Evolutionary conservation across 352 stramenopile genomes (phyloP).

Genomic region (Globisporangium takayamanum): DNA sequence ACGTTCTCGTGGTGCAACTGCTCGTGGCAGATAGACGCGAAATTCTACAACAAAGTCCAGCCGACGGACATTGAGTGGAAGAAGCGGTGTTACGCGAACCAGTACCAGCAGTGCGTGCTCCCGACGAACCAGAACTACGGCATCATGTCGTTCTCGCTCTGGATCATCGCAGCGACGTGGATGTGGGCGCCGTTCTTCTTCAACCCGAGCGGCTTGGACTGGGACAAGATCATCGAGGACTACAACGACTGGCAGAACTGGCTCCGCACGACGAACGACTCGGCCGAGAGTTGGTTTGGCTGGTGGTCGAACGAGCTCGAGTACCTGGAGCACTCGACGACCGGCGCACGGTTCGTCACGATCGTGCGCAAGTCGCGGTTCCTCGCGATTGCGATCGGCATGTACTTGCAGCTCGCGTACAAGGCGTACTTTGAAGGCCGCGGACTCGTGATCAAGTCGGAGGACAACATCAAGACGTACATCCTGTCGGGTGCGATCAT

Average conservation of each 20-base stretch:
- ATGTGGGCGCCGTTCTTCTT: constrained; percentile 89
- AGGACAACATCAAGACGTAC: constrained; percentile 54
- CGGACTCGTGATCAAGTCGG: constrained; percentile 44
- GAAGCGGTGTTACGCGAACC: constrained; percentile 67
- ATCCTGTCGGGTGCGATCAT: constrained; percentile 55
- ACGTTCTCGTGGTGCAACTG: constrained; percentile 92
- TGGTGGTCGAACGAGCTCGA: constrained; percentile 83
- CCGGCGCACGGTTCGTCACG: constrained; percentile 51
- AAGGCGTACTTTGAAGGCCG: constrained; percentile 68
- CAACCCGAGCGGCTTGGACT: constrained; percentile 97
- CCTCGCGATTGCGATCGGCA: constrained; percentile 55
- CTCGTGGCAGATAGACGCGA: constrained; percentile 60
- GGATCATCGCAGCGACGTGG: constrained; percentile 90
- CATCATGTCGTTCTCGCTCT: constrained; percentile 96
- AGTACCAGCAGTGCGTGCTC: constrained; percentile 88
- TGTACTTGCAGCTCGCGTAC: constrained; percentile 82
- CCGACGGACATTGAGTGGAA: constrained; percentile 73
- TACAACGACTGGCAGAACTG: constrained; percentile 93
- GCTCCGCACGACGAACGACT: constrained; percentile 87
- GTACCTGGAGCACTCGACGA: constrained; percentile 77
- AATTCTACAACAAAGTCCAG: constrained; percentile 74
- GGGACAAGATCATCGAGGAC: constrained; percentile 94
- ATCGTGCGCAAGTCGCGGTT: constrained; percentile 81
- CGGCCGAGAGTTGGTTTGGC: constrained; percentile 80
- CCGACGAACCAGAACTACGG: constrained; percentile 97